Conservation (phyloP, 1,139 yeast genomes). For the Suhomyces bokatorum region DNA sequence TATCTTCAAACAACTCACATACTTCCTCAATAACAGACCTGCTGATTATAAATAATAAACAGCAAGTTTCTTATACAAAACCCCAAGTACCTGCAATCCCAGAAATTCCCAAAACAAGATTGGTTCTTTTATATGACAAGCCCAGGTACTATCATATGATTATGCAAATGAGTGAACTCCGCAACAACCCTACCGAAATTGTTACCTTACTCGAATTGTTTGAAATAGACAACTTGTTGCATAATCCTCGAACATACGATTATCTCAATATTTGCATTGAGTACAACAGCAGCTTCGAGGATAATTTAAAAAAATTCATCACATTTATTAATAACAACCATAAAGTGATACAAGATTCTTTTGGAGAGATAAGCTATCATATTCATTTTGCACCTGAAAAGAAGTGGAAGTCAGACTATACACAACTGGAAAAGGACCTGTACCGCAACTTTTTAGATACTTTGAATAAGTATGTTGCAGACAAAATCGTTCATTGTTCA, state of each 20-base stretch:
- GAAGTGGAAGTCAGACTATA: slow-evolving; percentile 37
- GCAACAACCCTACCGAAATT: slow-evolving; percentile 22
- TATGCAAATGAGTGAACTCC: slow-evolving; percentile 28
- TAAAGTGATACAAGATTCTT: slow-evolving; percentile 11
- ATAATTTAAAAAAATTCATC: slow-evolving; percentile 23
- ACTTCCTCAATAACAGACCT: background rate
- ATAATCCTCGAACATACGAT: slow-evolving; percentile 21
- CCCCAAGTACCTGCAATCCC: background rate
- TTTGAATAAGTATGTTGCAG: slow-evolving; percentile 26
- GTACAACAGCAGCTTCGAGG: slow-evolving; percentile 33
- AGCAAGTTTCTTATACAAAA: background rate
- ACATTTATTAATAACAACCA: slow-evolving; percentile 25
- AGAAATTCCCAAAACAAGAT: slow-evolving; percentile 19
- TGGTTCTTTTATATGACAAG: slow-evolving; percentile 35
- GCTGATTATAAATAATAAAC: background rate
- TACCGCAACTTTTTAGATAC: slow-evolving; percentile 29
- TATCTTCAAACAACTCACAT: background rate
- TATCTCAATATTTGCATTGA: slow-evolving; percentile 38
- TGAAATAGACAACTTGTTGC: slow-evolving; percentile 16
- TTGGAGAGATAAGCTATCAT: slow-evolving; percentile 36
- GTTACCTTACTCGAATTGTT: slow-evolving; percentile 26
- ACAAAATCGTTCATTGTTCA: slow-evolving; percentile 41
- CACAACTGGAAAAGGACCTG: slow-evolving; percentile 25
- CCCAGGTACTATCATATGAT: slow-evolving; percentile 34
- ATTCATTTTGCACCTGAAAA: slow-evolving; percentile 37